Evolutionary conservation across 768 basidiomycete genomes (phyloP), one percentile per base, ranked within the genome.

Genomic region (Hemileccinum rubropunctum): DNA sequence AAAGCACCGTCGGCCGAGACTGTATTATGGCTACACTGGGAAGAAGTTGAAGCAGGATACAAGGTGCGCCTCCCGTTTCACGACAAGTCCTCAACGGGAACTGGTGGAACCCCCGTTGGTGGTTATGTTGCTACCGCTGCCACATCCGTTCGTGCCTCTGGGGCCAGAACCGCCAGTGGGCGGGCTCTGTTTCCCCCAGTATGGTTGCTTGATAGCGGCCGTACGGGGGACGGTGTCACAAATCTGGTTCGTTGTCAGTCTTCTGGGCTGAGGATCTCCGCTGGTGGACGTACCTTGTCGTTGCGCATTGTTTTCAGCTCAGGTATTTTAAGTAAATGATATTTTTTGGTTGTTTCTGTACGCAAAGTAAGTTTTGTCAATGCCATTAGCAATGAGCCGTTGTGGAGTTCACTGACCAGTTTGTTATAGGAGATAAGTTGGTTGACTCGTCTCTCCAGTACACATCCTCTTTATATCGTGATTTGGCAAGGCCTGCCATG

Each of bases 201-300:
- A 61, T 12, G 52, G 54, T 14, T 52, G 50, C n/a, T 58, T 66
- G 45, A 51, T 45, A 6, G 45, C 38, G 7, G 27, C 26, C 13
- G 21, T 46, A 33, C 6, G 6, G 26, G 50, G 40, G 6, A 32
- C 15, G 26, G 30, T 8, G 17, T 30, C 26, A 3, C 3, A 28
- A 40, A 48, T 15, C 63, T 63, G n/a, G 20, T 13, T 1, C 15
- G 3, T 10, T 28, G 44, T 62, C 45, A 57, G 40, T 36, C 13
- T 7, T n/a, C n/a, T 2, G 4, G 27, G 21, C 27, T 10, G 15
- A 37, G 15, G 13, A 18, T n/a, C 18, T 28, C 2, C n/a, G 15
- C 34, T 2, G 23, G 11, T 12, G 18, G 13, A 26, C 42, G 39
- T 42, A 53, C 62, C 48, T 60, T 30, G 4, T 46, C 7, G 41